Evolutionary conservation across 805 yeast genomes (phyloP), one percentile per base, ranked within the genome.

Genomic region (Wickerhamomyces xylosicus): DNA sequence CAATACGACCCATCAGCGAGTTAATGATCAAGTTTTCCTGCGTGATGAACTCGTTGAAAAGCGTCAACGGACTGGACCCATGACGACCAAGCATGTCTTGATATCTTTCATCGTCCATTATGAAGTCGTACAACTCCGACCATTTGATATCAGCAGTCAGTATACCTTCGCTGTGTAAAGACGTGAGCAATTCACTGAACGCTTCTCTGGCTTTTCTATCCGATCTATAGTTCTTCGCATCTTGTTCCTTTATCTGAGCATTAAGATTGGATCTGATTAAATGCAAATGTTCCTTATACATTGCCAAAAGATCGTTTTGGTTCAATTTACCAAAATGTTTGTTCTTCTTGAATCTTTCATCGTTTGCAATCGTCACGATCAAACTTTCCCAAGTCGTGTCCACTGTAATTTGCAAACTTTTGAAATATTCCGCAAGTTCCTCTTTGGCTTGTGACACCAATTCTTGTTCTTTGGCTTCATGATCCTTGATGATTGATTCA

Each of bases 61-160:
- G 58, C 45, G 86, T 95, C 33, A 79, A 52, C 1, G 95, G 81
- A 1, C 77, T 69, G 0, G 95, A 85, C 0, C 95, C 95, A 34
- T 72, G 66, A 39, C 87, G 68, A 0, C 94, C 95, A 41, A 86
- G 66, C 29, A 86, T 45, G 18, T 69, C 74, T 14, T 72, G 49
- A 51, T 81, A 86, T 14, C 74, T 60, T 35, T 63, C 64, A 43
- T 79, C 81, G 25, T 72, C 69, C 42, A 73, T 73, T 1, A 85
- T 48, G 5, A 51, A 42, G 0, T 69, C 61, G 33, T 72, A 66
- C 2, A 84, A 50, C 19, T 79, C 79, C 36, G 57, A 59, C 79
- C 94, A 86, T 37, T 58, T 63, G 2, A 82, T 63, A 40, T 69
- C 69, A 2, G 82, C 76, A 7, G 56, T 56, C 19, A 79, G 59